Evolutionary conservation across 331 rosid genomes (phyloP).

Genomic region (Rhamnella rubrinervis): DNA sequence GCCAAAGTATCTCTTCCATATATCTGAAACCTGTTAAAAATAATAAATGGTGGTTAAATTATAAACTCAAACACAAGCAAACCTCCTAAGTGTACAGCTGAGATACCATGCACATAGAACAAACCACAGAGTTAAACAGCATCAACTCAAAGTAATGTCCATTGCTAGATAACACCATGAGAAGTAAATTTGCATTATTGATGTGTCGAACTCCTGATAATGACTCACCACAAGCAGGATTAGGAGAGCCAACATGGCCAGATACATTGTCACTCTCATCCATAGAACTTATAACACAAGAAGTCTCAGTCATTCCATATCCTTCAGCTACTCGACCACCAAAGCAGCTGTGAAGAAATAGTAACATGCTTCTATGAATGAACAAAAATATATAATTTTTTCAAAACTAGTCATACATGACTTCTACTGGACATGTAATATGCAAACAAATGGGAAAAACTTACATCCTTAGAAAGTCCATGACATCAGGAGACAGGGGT

Average conservation of each 20-base stretch:
- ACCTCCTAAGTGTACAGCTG: not conserved
- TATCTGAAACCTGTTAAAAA: not conserved
- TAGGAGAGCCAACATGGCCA: conserved; percentile 97
- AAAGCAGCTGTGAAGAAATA: conserved; percentile 66
- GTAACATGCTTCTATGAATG: conserved; percentile 18
- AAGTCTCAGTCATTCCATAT: conserved; percentile 97
- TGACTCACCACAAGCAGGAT: conserved; percentile 90
- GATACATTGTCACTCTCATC: conserved; percentile 60
- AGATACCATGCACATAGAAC: not conserved
- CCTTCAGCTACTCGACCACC: conserved; percentile 83
- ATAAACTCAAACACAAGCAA: not conserved
- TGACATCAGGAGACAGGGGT: conserved; percentile 90
- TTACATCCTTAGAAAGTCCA: conserved; percentile 95
- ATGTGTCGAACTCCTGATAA: conserved; percentile 3
- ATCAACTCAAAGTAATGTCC: too few species aligned
- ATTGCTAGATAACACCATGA: not conserved
- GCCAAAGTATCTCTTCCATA: not conserved
- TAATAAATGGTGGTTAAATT: not conserved
- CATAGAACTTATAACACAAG: conserved; percentile 76
- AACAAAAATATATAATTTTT: not conserved
- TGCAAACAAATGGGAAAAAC: conserved; percentile 27
- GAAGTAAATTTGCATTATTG: too few species aligned
- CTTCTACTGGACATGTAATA: not conserved
- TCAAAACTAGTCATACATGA: conserved; percentile 7
- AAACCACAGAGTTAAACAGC: too few species aligned